phyloP scores from a whole-genome alignment of 495 filamentous ascomycete species.

The Aspergillus leporis region DNA sequence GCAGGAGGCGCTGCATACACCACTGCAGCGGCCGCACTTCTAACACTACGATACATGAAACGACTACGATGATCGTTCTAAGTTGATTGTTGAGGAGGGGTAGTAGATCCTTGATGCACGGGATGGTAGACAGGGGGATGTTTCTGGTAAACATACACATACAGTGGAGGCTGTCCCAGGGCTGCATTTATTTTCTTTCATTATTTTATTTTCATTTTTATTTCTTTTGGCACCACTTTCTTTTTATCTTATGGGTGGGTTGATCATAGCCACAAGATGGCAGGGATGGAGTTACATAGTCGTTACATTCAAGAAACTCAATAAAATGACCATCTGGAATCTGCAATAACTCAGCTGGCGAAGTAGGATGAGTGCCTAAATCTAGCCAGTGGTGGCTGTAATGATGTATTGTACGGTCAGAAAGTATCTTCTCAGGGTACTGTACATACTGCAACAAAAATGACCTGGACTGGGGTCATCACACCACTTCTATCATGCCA shows the following conservation, averaged over 20 bases:
- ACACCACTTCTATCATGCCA: background rate
- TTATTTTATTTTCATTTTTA: background rate
- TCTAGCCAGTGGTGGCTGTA: background rate
- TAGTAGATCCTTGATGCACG: conserved; percentile 3
- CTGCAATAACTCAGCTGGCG: background rate
- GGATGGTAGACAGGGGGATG: background rate
- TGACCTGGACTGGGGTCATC: background rate
- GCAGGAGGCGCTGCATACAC: conserved; percentile 43
- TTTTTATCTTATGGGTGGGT: background rate
- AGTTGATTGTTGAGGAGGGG: background rate
- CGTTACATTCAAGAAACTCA: background rate
- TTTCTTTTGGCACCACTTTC: background rate
- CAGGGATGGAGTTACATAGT: background rate
- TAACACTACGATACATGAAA: conserved; percentile 41
- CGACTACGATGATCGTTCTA: conserved; percentile 20
- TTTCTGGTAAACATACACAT: conserved; percentile 5
- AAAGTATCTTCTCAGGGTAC: background rate
- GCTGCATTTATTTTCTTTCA: background rate
- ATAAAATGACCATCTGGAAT: background rate
- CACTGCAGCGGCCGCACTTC: conserved; percentile 36
- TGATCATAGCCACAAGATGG: background rate
- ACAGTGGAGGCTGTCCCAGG: background rate
- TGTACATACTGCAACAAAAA: background rate
- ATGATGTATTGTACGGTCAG: background rate
- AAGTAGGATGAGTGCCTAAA: background rate